These are phyloP conservation scores for Wolfiporia cocos DNA, from an alignment of 1,284 basidiomycete genomes.

Conservation along the genomic window DNA sequence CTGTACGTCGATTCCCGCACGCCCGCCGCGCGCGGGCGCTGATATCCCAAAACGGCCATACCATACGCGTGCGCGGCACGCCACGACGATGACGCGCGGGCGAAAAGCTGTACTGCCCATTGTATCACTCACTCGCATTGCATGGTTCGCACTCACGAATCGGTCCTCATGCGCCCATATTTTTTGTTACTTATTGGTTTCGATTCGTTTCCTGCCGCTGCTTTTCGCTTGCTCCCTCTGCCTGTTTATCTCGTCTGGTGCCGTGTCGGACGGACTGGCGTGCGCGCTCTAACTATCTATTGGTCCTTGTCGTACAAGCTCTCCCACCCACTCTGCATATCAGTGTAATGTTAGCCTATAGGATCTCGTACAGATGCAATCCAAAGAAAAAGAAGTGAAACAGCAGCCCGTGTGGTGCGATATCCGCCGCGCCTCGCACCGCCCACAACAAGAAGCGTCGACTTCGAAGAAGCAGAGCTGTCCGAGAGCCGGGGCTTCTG, in stretches of 20 bases:
- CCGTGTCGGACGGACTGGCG: constrained; percentile 13
- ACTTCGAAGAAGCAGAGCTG: background rate
- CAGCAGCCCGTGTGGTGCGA: background rate
- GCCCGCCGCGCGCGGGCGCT: too few species aligned
- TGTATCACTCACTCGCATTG: constrained; percentile 18
- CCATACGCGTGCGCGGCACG: constrained; percentile 4
- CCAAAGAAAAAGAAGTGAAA: constrained; percentile 13
- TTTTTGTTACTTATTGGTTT: constrained; percentile 25
- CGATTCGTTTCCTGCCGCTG: constrained; percentile 6
- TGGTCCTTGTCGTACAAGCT: constrained; percentile 18
- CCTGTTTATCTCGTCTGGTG: constrained; percentile 9
- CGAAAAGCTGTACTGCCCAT: constrained; percentile 9
- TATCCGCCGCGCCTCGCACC: background rate
- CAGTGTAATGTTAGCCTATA: constrained; percentile 24
- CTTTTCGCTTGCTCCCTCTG: too few species aligned
- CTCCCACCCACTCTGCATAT: constrained; percentile 14
- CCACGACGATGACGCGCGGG: constrained; percentile 8
- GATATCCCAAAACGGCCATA: constrained; percentile 7
- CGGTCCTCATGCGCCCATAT: constrained; percentile 9
- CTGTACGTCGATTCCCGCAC: too few species aligned
- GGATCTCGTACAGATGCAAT: constrained; percentile 19
- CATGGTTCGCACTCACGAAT: constrained; percentile 12
- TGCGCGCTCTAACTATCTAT: constrained; percentile 18
- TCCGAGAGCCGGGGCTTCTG: too few species aligned
- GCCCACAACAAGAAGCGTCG: background rate